Evolutionary conservation across 805 yeast genomes (phyloP).

Genomic region (Pichia deserticola): DNA sequence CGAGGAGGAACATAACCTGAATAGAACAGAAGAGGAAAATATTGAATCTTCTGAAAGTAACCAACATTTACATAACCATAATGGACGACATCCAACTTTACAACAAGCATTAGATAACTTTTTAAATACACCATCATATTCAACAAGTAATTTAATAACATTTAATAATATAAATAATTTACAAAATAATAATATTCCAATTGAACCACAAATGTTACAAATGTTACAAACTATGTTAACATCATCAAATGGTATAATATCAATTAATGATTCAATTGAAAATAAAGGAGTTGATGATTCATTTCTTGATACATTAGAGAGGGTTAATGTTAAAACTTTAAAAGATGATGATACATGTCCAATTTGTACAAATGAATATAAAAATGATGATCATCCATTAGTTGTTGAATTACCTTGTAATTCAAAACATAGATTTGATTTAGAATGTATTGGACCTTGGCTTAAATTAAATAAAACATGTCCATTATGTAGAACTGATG

Average conservation of each 20-base stretch:
- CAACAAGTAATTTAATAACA: not conserved
- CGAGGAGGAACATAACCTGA: constrained; percentile 17
- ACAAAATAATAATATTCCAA: not conserved
- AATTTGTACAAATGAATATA: constrained; percentile 70
- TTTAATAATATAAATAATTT: not conserved
- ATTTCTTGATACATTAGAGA: constrained; percentile 68
- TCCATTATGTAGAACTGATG: constrained; percentile 78
- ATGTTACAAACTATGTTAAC: constrained; percentile 8
- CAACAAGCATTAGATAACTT: constrained; percentile 12
- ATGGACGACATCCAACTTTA: constrained; percentile 8
- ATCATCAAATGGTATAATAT: not conserved
- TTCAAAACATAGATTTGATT: constrained; percentile 65
- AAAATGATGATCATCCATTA: constrained; percentile 69
- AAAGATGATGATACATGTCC: constrained; percentile 61
- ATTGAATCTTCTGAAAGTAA: not conserved
- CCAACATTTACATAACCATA: not conserved
- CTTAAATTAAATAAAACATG: constrained; percentile 65
- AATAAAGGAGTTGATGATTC: constrained; percentile 55
- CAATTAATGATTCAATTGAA: constrained; percentile 1
- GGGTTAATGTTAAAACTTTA: constrained; percentile 43
- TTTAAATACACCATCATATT: constrained; percentile 2
- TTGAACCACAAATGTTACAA: constrained; percentile 3
- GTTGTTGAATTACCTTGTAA: constrained; percentile 71
- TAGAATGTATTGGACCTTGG: constrained; percentile 92
- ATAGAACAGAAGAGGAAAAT: not conserved